These are phyloP conservation scores for Populus euphratica DNA, from an alignment of 345 rosid species.

Conservation along the genomic window DNA sequence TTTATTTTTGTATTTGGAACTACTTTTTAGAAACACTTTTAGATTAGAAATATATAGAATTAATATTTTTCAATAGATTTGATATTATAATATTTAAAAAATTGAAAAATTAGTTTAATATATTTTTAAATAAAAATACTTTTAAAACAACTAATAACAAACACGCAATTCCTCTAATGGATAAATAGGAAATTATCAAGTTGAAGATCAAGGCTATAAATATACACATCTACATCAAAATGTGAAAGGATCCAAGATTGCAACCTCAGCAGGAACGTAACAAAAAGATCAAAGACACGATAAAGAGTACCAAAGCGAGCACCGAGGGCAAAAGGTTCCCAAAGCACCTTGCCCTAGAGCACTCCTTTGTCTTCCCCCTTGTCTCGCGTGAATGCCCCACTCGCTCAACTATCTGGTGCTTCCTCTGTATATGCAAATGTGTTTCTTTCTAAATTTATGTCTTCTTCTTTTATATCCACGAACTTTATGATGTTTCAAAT, in stretches of 20 bases:
- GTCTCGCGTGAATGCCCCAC: not conserved
- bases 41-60: too few species aligned
- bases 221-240: too few species aligned
- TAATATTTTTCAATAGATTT: too few species aligned
- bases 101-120: too few species aligned
- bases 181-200: not conserved
- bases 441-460: not conserved
- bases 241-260: not conserved
- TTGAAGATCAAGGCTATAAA: not conserved
- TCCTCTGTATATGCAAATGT: not conserved
- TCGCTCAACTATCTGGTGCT: not conserved
- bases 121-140: too few species aligned
- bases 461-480: not conserved
- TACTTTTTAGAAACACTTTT: too few species aligned
- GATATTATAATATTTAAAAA: too few species aligned
- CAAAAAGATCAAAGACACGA: conserved; percentile 12
- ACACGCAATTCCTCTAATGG: too few species aligned
- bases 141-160: too few species aligned
- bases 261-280: conserved; percentile 9
- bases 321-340: not conserved
- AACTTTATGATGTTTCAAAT: not conserved
- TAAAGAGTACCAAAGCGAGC: not conserved
- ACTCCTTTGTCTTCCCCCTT: not conserved
- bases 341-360: not conserved
- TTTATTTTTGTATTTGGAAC: too few species aligned